phyloP scores from a whole-genome alignment of 352 stramenopile genomes.

The Globisporangium recalcitrans region DNA sequence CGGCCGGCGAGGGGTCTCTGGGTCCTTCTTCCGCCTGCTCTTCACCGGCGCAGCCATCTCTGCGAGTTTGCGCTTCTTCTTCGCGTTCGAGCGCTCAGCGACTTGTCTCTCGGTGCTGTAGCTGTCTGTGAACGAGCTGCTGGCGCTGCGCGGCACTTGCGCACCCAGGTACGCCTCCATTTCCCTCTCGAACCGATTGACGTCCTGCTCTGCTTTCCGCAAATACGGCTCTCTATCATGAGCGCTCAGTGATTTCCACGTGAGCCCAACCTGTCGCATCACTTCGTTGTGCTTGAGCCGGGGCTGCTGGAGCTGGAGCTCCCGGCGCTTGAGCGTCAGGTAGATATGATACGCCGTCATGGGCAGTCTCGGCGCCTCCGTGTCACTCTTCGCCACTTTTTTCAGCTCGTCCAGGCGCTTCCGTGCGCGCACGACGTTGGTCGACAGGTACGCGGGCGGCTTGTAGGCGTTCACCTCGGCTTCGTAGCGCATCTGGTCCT shows the following conservation, averaged over 20 bases:
- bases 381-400: constrained; percentile 22
- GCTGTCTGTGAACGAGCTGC: background rate
- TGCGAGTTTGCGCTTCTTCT: constrained; percentile 15
- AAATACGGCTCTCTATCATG: constrained; percentile 30
- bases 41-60: background rate
- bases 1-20: constrained; percentile 23
- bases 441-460: constrained; percentile 31
- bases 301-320: constrained; percentile 27
- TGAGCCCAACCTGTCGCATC: constrained; percentile 33
- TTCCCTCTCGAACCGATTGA: constrained; percentile 39
- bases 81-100: constrained; percentile 2
- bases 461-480: constrained; percentile 46
- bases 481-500: constrained; percentile 42
- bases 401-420: constrained; percentile 39
- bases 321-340: constrained; percentile 27
- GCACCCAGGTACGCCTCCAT: constrained; percentile 33
- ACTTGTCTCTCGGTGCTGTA: constrained; percentile 6
- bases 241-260: constrained; percentile 38
- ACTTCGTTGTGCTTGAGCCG: constrained; percentile 38
- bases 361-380: constrained; percentile 31
- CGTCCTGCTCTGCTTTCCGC: constrained; percentile 33
- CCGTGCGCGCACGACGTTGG: constrained; percentile 15
- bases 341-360: constrained; percentile 44
- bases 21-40: constrained; percentile 22
- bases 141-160: constrained; percentile 6